Base-by-base conservation (phyloP, 2,329 filamentous ascomycete species). In the Botryosphaeria dothidea region DNA sequence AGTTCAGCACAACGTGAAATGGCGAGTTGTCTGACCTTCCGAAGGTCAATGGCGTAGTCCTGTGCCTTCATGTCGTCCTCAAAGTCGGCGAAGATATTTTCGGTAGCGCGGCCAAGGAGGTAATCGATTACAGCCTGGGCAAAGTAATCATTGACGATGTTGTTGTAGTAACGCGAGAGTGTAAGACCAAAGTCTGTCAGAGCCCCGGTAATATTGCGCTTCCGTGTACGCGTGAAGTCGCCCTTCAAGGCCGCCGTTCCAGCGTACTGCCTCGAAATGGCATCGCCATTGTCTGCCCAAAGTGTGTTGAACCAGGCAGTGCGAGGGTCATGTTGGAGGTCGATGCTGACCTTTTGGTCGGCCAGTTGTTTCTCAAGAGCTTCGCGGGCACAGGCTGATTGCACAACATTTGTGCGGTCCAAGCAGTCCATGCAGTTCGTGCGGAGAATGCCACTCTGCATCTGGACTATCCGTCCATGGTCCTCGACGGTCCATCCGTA, bases 341-440 rank as follows among this genome's bases (percentile, higher is more conserved):
- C 87, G 78, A 96, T 90, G 64, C 90, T 87, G 66, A 93, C 89
- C 0, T 90, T 91, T 67, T 96, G 88, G 21, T 86, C 83, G 65
- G 86, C 89, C 1, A 99, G 83, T 73, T 97, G 92, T 34, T 84
- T 75, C 69, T 97, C 92, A 2, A 99, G 83, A 69, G 92, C 91
- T 72, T 90, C 88, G 72, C 92, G 91, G 4, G 87, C 95, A 74
- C 93, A 93, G 0, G 93, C 95, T 73, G 92, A 96, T 77, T 98
- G 94, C 45, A 93, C 93, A 23, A 99, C 93, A 70, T 98, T 98
- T 1, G 95, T 99, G 23, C 95, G 88, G 75, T 99, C 95, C 9
- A 99, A 82, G 71, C 95, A 99, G 74, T 99, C 95, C 95, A 99
- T 98, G 77, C 95, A 99, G 73, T 99, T 99, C 1, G 93, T 97